A percentile compares a stretch with the other conserved stretches of the same genome.
Evolutionary conservation across 78 protist species (phyloP).

Genomic region (Dictyostelium citrinum): DNA sequence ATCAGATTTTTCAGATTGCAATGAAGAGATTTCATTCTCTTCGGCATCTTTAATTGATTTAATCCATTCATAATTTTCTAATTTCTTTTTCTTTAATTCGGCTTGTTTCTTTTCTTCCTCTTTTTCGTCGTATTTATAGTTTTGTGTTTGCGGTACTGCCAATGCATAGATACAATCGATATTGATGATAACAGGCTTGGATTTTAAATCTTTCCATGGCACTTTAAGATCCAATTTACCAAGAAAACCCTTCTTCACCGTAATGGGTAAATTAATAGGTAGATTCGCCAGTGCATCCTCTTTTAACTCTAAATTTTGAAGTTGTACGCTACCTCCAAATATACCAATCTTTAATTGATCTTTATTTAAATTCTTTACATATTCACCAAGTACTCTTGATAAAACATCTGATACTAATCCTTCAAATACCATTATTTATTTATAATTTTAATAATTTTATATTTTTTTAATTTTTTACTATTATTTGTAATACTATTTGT

Average conservation of each 20-base stretch:
- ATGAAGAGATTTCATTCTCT: not conserved
- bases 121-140: conserved; percentile 63
- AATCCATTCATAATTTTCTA: conserved; percentile 76
- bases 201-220: conserved; percentile 85
- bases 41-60: conserved; percentile 61
- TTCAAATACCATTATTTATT: conserved; percentile 81
- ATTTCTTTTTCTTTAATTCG: conserved; percentile 17
- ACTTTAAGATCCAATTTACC: conserved; percentile 77
- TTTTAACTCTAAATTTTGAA: conserved; percentile 63
- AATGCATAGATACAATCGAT: conserved; percentile 56
- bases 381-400: conserved; percentile 79
- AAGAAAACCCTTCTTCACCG: conserved; percentile 72
- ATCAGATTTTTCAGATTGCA: not conserved
- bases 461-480: not conserved
- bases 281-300: conserved; percentile 75
- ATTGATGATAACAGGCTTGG: conserved; percentile 80
- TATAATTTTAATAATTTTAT: not conserved
- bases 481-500: not conserved
- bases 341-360: conserved; percentile 83
- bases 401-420: conserved; percentile 79
- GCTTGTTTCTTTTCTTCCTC: conserved; percentile 39
- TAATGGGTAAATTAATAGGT: conserved; percentile 68
- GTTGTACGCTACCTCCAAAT: conserved; percentile 72
- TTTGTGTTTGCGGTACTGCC: conserved; percentile 51
- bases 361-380: conserved; percentile 74